Base-by-base conservation (phyloP, 176 grass and related monocot species). In the Zizania latifolia region DNA sequence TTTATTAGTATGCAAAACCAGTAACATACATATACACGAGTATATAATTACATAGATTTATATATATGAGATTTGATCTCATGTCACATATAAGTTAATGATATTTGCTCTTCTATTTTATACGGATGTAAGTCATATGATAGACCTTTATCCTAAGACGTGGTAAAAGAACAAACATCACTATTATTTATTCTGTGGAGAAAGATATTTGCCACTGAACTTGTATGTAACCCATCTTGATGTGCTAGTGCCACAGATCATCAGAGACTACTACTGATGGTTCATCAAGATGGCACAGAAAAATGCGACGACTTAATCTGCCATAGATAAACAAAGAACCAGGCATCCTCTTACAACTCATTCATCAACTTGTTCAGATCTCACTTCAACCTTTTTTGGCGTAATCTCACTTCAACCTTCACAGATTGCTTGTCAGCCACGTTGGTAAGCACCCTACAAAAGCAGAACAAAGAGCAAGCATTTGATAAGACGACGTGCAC, bases 371-470 rank as follows among this genome's bases (percentile, higher is more conserved):
- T 61, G 29, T 35, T 10, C 21, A 13, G 10, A 0, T 23, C 8
- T 15, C 67, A 6, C 27, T 51, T 44, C 19, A 53, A 53, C n/a
- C 5, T 53, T 86, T n/a, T n/a, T n/a, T n/a, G n/a, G n/a, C n/a
- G n/a, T n/a, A n/a, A 0, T 23, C 8, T 15, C 67, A 6, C 27
- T 51, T 44, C 19, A 53, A 53, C n/a, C 5, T 53, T 86, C 72
- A 87, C 28, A 66, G 4, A 36, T 87, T 87, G 74, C 50, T 73
- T 2, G 78, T 78, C 48, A 82, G 32, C 85, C 85, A 87, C 40
- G 73, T 15, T 2, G 79, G 78, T 6, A 87, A 55, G 32, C 85
- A 87, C 85, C 79, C 85, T 87, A 23, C 44, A 45, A 33, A 59
- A 15, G 37, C 28, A 24, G 2, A 58, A 32, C 0, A n/a, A 11